Percentiles rank a stretch among this genome's conserved stretches.
Conservation (phyloP, 495 filamentous ascomycete species). For the Aspergillus sparsus region DNA sequence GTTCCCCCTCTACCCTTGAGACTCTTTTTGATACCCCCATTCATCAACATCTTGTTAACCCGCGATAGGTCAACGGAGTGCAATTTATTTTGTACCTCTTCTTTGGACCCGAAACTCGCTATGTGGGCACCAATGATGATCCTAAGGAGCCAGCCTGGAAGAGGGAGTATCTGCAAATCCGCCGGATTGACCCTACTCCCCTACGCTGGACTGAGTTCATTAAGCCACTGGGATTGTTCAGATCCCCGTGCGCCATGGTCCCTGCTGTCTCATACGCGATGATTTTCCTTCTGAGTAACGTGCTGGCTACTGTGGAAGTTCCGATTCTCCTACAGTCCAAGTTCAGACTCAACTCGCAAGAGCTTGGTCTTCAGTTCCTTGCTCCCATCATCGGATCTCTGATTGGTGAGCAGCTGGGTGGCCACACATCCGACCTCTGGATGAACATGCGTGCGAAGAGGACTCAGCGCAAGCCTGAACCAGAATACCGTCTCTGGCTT, state of each 20-base stretch:
- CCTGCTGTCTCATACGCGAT: constrained; percentile 54
- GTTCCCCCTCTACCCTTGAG: constrained; percentile 23
- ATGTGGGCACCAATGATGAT: constrained; percentile 36
- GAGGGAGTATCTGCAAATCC: constrained; percentile 42
- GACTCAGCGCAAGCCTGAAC: constrained; percentile 29
- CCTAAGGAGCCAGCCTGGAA: constrained; percentile 32
- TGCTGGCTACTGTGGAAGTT: constrained; percentile 54
- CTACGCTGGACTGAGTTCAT: constrained; percentile 49
- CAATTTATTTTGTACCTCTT: constrained; percentile 56
- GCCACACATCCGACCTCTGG: constrained; percentile 52
- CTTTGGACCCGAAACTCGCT: constrained; percentile 57
- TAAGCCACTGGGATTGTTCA: constrained; percentile 43
- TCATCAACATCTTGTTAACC: not conserved
- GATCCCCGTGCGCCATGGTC: constrained; percentile 44
- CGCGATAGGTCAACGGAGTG: constrained; percentile 49
- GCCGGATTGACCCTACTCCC: constrained; percentile 51
- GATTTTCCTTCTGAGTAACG: constrained; percentile 52
- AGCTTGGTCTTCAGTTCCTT: constrained; percentile 56
- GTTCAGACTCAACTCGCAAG: constrained; percentile 53
- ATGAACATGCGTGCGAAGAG: constrained; percentile 41
- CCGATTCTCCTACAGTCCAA: constrained; percentile 52
- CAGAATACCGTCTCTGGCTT: constrained; percentile 56
- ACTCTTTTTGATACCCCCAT: not conserved
- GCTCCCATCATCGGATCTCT: constrained; percentile 57
- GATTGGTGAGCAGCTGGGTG: constrained; percentile 58